Percentiles rank a stretch among this genome's conserved stretches.
Conservation (phyloP, 1,139 yeast species). For the Taphrina pruni region DNA sequence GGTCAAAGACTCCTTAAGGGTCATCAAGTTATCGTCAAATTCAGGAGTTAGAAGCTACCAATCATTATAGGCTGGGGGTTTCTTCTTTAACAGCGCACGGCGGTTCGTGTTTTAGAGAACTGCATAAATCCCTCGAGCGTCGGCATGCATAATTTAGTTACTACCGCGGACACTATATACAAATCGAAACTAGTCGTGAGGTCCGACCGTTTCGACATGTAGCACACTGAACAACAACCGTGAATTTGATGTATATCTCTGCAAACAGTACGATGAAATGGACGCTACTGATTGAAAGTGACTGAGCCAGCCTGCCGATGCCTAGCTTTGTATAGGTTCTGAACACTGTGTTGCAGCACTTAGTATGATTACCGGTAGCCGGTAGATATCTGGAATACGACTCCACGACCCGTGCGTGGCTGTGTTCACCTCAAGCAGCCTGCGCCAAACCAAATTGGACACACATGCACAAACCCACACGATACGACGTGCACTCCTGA, state of each 20-base stretch:
- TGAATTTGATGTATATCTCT: no score
- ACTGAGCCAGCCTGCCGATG: no score
- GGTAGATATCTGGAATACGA: background rate
- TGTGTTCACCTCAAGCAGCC: background rate
- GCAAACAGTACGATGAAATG: no score
- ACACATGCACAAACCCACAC: background rate
- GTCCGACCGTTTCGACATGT: no score
- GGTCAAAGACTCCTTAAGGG: constrained; percentile 8
- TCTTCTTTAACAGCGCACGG: background rate
- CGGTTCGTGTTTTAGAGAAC: background rate
- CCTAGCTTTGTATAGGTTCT: background rate
- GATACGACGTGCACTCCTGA: no score
- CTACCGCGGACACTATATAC: no score
- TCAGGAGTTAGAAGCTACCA: background rate
- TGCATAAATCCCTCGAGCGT: background rate
- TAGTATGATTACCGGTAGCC: background rate
- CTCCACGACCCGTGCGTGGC: background rate
- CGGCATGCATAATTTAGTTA: background rate
- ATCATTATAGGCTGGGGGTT: background rate
- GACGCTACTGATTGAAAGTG: no score
- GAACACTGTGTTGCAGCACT: background rate
- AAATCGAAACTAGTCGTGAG: no score
- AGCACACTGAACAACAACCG: no score
- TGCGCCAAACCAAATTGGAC: background rate
- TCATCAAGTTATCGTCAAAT: constrained; percentile 2